Conservation (phyloP, 2,329 filamentous ascomycete genomes). For the Fusarium sp. region DNA sequence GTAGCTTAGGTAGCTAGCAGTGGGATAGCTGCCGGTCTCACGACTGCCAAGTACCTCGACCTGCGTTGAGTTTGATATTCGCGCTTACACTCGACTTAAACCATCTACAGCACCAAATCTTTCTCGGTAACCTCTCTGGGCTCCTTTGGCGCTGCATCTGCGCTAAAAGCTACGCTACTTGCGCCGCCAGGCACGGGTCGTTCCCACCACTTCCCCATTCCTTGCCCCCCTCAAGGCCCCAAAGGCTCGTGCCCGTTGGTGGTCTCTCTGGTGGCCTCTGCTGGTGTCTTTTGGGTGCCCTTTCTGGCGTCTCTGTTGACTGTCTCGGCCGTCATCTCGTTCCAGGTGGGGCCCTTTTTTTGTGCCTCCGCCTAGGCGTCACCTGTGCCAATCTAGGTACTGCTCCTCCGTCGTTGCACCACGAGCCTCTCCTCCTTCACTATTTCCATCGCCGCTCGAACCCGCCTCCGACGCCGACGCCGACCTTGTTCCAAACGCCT, state of each 20-base stretch:
- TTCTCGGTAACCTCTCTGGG: constrained; percentile 26
- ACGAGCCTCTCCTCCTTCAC: constrained; percentile 45
- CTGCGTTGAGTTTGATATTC: constrained; percentile 10
- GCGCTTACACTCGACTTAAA: constrained; percentile 17
- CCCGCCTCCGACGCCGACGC: constrained; percentile 28
- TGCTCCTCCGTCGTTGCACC: constrained; percentile 46
- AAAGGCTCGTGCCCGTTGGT: constrained; percentile 44
- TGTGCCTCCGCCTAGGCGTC: constrained; percentile 45
- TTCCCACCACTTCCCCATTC: constrained; percentile 43
- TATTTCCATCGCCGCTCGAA: constrained; percentile 41
- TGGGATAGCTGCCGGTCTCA: background rate
- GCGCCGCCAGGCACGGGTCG: constrained; percentile 45
- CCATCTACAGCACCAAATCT: constrained; percentile 11
- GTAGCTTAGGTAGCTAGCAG: constrained; percentile 11
- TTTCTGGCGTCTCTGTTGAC: constrained; percentile 37
- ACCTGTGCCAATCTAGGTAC: constrained; percentile 46
- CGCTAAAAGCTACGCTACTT: constrained; percentile 45
- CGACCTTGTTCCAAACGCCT: constrained; percentile 41
- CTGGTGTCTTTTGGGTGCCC: constrained; percentile 33
- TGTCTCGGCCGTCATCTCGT: constrained; percentile 48
- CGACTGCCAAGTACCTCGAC: background rate
- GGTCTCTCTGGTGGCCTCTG: constrained; percentile 31
- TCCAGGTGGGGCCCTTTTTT: constrained; percentile 46
- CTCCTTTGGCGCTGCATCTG: constrained; percentile 39
- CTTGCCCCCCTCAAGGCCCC: constrained; percentile 36